Evolutionary conservation across 148 eudicot genomes (phyloP), one percentile per base, ranked within the genome.

Genomic region (Salicornia ramosissima): DNA sequence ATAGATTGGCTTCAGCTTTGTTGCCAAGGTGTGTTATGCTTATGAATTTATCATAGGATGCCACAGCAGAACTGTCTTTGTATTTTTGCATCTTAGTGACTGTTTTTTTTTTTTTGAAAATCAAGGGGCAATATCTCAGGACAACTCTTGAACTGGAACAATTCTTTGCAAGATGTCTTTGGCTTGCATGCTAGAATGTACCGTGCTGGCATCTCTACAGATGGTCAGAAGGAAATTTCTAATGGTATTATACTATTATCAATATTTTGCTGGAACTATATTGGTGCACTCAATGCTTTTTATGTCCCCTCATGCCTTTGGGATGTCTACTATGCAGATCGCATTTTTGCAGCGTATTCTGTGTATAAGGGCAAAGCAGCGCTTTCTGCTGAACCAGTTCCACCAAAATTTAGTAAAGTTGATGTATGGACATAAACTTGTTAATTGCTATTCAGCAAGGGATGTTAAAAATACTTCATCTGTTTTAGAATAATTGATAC

Each of bases 341-440:
- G 73, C 70, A 56, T 86, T 39, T 78, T 36, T 78, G 96, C 99
- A 30, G 53, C 80, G 6, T 94, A 80, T 78, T 16, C 77, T 69
- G 63, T 94, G 64, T 94, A 76, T 84, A 94, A 94, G 80, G 99
- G 99, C 70, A 94, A 91, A 80, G 96, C 96, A 51, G 91, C 96
- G 56, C 82, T 94, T 36, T 71, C 93, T 71, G 88, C 88, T 52
- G 36, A 51, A 5, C 99, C 97, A 67, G 57, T 82, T 63, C 82
- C 85, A 54, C 96, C 99, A 28, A 86, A 47, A 43, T 91, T 90
- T 70, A 72, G 26, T 59, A 87, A 77, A 81, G 29, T 70, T 33
- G 77, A 79, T 69, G 99, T 94, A 91, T 66, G 86, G 14, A 72
- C 72, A 15, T 64, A 24, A 26, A 30, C n/a, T 64, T 64, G 18